Evolutionary conservation across 2,329 filamentous ascomycete species (phyloP).

Genomic region (Fusarium sp.): DNA sequence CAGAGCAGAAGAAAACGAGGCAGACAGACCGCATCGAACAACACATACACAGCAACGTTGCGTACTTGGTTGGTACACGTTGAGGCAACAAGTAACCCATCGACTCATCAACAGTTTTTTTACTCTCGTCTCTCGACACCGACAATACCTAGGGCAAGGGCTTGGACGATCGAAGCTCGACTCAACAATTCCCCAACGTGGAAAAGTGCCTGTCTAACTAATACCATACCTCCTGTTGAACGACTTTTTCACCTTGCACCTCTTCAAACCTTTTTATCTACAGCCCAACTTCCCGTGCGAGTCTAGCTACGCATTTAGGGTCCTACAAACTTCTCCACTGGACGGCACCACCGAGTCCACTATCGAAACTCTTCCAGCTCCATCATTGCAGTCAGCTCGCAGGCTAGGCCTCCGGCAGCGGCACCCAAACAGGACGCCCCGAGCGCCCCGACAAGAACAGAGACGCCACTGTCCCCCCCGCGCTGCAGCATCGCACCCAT

Average conservation of each 20-base stretch:
- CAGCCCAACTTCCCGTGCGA: constrained; percentile 27
- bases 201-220: constrained; percentile 21
- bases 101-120: constrained; percentile 18
- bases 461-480: constrained; percentile 24
- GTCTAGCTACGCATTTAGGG: constrained; percentile 30
- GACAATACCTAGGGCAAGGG: constrained; percentile 33
- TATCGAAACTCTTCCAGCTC: constrained; percentile 19
- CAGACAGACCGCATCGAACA: constrained; percentile 28
- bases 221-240: constrained; percentile 4
- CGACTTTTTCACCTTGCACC: constrained; percentile 18
- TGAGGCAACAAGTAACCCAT: background rate
- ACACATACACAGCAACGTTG: constrained; percentile 6
- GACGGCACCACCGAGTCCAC: constrained; percentile 34
- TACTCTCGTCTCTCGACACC: background rate
- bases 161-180: constrained; percentile 17
- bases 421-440: constrained; percentile 12
- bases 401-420: constrained; percentile 16
- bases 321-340: constrained; percentile 34
- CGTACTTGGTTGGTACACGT: constrained; percentile 8
- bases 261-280: constrained; percentile 25
- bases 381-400: constrained; percentile 7
- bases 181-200: constrained; percentile 30
- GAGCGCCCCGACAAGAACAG: constrained; percentile 19
- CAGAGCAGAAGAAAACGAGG: constrained; percentile 22
- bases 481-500: background rate